Evolutionary conservation across 768 basidiomycete species (phyloP).

Genomic region (Trametes cubensis): DNA sequence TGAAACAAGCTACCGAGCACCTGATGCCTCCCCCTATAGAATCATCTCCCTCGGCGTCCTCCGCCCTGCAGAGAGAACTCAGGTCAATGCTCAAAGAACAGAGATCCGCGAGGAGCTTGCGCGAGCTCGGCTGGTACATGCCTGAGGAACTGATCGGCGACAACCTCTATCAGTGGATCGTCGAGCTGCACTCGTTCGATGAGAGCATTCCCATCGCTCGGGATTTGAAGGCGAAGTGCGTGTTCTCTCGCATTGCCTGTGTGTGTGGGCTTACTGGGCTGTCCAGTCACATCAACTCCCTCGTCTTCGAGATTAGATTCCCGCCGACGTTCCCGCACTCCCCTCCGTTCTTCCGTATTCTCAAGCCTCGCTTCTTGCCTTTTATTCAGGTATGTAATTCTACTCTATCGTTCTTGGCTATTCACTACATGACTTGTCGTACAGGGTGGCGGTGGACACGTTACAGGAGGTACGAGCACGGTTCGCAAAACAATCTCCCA

Average conservation of each 20-base stretch:
- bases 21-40: conserved; percentile 64
- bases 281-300: conserved; percentile 56
- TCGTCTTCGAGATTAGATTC: conserved; percentile 76
- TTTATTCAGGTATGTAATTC: conserved; percentile 49
- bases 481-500: neutral
- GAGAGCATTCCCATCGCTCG: conserved; percentile 58
- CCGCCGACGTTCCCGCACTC: conserved; percentile 65
- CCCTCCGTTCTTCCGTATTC: conserved; percentile 77
- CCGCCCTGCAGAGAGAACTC: conserved; percentile 64
- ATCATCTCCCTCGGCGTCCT: conserved; percentile 54
- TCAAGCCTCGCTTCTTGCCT: conserved; percentile 72
- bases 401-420: neutral
- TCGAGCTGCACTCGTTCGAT: conserved; percentile 75
- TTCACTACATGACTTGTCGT: neutral
- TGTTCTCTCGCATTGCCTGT: conserved; percentile 6
- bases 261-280: too few species aligned
- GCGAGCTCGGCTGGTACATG: conserved; percentile 72
- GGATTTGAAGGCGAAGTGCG: conserved; percentile 56
- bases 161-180: conserved; percentile 73
- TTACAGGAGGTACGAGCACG: conserved; percentile 53
- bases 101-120: conserved; percentile 46
- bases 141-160: conserved; percentile 66
- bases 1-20: conserved; percentile 44
- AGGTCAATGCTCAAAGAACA: conserved; percentile 65
- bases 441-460: conserved; percentile 67